phyloP scores from a whole-genome alignment of 1,284 basidiomycete genomes.

The Malassezia globosa region DNA sequence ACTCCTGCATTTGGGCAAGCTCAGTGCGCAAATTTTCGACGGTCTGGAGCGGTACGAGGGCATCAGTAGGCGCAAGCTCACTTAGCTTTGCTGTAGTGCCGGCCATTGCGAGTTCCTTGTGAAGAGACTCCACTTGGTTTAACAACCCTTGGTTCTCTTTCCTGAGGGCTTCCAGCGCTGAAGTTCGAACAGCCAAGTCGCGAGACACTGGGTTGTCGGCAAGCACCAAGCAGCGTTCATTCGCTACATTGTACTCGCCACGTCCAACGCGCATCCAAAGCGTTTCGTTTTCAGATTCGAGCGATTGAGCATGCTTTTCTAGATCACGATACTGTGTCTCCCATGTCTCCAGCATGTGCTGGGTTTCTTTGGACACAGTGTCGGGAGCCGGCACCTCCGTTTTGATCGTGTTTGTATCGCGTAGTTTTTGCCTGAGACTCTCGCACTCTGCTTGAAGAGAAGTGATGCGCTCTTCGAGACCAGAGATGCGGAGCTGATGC shows the following conservation, averaged over 20 bases:
- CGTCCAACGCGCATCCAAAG: conserved; percentile 53
- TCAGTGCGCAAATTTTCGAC: conserved; percentile 59
- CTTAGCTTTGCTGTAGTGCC: conserved; percentile 37
- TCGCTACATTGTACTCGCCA: conserved; percentile 64
- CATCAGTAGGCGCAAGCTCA: conserved; percentile 47
- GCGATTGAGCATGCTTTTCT: conserved; percentile 53
- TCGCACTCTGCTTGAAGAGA: neutral
- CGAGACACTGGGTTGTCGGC: conserved; percentile 63
- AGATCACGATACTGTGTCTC: conserved; percentile 26
- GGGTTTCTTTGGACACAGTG: conserved; percentile 4
- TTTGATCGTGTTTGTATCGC: no score
- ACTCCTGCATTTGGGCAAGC: conserved; percentile 55
- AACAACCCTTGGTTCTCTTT: conserved; percentile 55
- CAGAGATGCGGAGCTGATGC: conserved; percentile 31
- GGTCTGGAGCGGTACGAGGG: conserved; percentile 53
- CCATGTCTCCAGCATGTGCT: conserved; percentile 5
- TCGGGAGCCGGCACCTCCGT: neutral
- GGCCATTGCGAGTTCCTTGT: conserved; percentile 1
- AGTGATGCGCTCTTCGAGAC: conserved; percentile 29
- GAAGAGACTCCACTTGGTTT: conserved; percentile 18
- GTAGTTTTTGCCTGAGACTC: neutral
- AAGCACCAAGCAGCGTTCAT: conserved; percentile 60
- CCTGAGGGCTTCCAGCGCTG: conserved; percentile 59
- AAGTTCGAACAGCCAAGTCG: conserved; percentile 61
- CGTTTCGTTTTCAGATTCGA: conserved; percentile 64